Conservation (phyloP, 192 early-diverging fungal genomes). For the Geranomyces variabilis region DNA sequence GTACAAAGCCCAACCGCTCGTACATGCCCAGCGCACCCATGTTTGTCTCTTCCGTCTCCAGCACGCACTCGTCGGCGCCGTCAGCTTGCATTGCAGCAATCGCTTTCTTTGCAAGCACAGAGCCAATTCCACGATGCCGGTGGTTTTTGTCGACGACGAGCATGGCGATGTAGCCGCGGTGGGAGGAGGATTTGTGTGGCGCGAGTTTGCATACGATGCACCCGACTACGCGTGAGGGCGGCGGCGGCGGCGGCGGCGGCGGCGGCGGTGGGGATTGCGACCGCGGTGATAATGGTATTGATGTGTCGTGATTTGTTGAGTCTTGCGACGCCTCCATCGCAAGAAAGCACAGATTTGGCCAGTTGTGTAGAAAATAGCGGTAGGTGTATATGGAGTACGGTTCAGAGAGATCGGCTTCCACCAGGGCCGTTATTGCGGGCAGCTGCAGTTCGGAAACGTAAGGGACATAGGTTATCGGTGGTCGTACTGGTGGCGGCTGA, state of each 20-base stretch:
- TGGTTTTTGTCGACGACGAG: conserved; percentile 84
- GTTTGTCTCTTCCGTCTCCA: conserved; percentile 93
- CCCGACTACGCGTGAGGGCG: conserved; percentile 56
- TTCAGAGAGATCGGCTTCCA: conserved; percentile 94
- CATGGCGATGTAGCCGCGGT: conserved; percentile 98
- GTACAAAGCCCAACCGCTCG: conserved; percentile 87
- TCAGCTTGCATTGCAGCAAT: conserved; percentile 74
- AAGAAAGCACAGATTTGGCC: conserved; percentile 88
- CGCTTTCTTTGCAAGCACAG: conserved; percentile 71
- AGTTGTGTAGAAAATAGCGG: conserved; percentile 91
- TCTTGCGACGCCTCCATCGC: conserved; percentile 42
- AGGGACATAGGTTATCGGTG: conserved; percentile 29
- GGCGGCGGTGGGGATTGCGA: neutral
- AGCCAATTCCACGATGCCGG: conserved; percentile 80
- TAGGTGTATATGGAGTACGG: conserved; percentile 98
- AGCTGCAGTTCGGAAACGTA: conserved; percentile 82
- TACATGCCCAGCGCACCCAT: conserved; percentile 82
- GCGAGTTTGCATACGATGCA: conserved; percentile 92
- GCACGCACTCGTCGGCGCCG: conserved; percentile 85
- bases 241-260: neutral
- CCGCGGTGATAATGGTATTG: neutral
- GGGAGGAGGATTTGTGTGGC: conserved; percentile 57
- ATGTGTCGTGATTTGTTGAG: too few relatives aligned
- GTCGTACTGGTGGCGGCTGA: neutral
- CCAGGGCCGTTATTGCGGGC: conserved; percentile 72